Evolutionary conservation across 306 rosid species (phyloP), one percentile per base, ranked within the genome.

Genomic region (Pterocarpus macrocarpus): DNA sequence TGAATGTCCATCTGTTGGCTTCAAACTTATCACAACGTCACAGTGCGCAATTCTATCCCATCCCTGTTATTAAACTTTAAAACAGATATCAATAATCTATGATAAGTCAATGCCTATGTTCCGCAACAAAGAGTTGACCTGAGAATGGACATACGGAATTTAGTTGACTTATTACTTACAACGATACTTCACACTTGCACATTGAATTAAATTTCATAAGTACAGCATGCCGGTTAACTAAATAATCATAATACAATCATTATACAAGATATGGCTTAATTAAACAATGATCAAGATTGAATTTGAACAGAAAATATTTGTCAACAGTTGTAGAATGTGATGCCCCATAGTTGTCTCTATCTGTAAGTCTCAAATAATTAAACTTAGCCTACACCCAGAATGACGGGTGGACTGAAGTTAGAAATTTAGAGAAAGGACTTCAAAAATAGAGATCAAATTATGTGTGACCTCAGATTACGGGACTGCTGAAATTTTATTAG

Each of bases 281-380:
- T 17, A 13, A 45, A 69, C 57, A 44, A 71, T 30, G 1, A 38
- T 17, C 11, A n/a, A 9, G 7, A 39, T 2, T 39, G 32, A 30
- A n/a, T 59, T 8, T 43, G n/a, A 9, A 33, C 45, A 62, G 35
- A 75, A 33, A 45, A 75, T 45, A 49, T 47, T 63, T 75, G 36
- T n/a, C 49, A 76, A 9, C 15, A 8, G 58, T 8, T 39, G 41
- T 28, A 58, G 58, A n/a, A 57, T 56, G 78, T 38, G 11, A 38
- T 36, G 12, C 4, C 28, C 12, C 36, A 22, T 22, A 5, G 7
- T 57, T 62, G 39, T 62, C 16, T 33, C 67, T 22, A 7, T 61
- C 66, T 55, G 15, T 5, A 61, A 30, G 7, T 61, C 66, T 38
- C 13, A 56, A 38, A 56, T 56, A 72, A 55, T 55, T 10, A 56